Conservation (phyloP, 2,329 filamentous ascomycete species). For the Helotiales sp. region DNA sequence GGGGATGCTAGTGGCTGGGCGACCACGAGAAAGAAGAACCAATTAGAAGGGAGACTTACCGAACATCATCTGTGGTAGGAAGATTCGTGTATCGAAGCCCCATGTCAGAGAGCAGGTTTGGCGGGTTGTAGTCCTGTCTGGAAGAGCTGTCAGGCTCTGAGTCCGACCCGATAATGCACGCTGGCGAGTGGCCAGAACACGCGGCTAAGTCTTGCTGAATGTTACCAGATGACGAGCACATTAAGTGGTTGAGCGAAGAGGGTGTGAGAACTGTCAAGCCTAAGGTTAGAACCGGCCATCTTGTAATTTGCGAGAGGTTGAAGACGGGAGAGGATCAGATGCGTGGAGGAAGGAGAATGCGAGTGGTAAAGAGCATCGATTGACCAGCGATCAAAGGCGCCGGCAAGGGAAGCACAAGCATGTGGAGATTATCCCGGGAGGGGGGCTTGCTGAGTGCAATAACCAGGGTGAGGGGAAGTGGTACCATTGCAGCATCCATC, state of each 20-base stretch:
- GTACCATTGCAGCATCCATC: conserved; percentile 8
- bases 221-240: conserved; percentile 39
- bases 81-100: conserved; percentile 36
- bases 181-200: conserved; percentile 33
- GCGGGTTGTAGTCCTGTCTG: conserved; percentile 34
- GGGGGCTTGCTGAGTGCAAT: conserved; percentile 1
- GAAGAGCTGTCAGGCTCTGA: conserved; percentile 36
- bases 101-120: conserved; percentile 34
- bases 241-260: conserved; percentile 34
- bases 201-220: conserved; percentile 35
- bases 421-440: conserved; percentile 7
- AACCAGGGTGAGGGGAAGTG: not conserved
- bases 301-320: not conserved
- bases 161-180: conserved; percentile 35
- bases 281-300: conserved; percentile 10
- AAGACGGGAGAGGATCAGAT: conserved; percentile 2
- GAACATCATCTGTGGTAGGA: conserved; percentile 36
- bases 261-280: conserved; percentile 28
- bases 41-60: conserved; percentile 33
- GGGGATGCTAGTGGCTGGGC: conserved; percentile 28
- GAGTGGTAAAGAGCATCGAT: conserved; percentile 7
- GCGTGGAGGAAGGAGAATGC: conserved; percentile 8
- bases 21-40: conserved; percentile 25
- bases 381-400: conserved; percentile 1
- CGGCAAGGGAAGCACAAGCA: not conserved